Base-by-base conservation (phyloP, 345 rosid genomes). In the Citrus inodora region DNA sequence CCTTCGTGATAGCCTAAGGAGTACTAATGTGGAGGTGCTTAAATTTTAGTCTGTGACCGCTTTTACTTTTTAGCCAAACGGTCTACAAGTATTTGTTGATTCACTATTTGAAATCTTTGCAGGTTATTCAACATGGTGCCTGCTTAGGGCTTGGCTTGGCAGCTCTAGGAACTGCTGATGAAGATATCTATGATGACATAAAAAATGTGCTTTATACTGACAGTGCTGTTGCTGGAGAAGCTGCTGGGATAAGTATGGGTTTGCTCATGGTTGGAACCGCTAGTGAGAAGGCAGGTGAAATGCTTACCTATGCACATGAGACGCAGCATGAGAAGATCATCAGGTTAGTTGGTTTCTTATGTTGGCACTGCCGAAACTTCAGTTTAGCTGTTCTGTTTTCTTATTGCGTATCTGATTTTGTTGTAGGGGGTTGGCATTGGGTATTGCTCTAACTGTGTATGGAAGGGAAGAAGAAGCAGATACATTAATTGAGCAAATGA, bases 391-490 rank as follows among this genome's bases (percentile, higher is more conserved):
- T 74, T 11, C 19, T n/a, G 14, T 63, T 55, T 21, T 32, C n/a
- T 30, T 21, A 58, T 72, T 70, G 51, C 22, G 75, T 19, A 5
- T 66, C 33, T 42, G 55, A 37, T 65, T 24, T 33, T 77, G 63
- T 56, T 63, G 56, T 86, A 94, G 99, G 87, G 99, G 99, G 33
- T 85, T 97, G 80, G 94, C 99, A 65, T 80, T 97, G 80, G 99
- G 99, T 27, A 94, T 97, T 71, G 99, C 99, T 75, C 96, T 97
- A 73, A 97, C 98, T 21, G 98, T 94, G 38, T 94, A 97, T 70
- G 99, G 99, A 72, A 91, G 98, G 84, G 99, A 97, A 90, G 99
- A 97, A 83, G 99, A 93, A 78, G 99, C 99, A 46, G 99, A 97
- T 82, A 94, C 98, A 17, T 85, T 97, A 78, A 97, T 97, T 53